These are phyloP conservation scores for Monosporascus sp. DNA, from an alignment of 2,329 filamentous ascomycete species.

Conservation along the genomic window DNA sequence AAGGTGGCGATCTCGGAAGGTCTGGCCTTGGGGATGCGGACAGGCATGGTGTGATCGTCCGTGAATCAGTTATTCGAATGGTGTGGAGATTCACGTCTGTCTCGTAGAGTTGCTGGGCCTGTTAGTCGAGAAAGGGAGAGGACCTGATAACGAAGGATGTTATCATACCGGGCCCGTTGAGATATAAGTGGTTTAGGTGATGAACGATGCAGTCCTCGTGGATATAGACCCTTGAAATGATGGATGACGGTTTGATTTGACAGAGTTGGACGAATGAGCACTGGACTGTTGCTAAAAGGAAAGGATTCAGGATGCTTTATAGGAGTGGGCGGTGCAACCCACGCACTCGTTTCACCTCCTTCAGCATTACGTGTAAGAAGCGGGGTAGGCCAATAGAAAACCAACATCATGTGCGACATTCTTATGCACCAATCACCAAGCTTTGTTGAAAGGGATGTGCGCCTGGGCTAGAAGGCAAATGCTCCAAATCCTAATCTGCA, in stretches of 20 bases:
- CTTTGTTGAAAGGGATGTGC: slow-evolving; percentile 5
- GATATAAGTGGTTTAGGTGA: not conserved
- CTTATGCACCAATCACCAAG: slow-evolving; percentile 20
- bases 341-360: not conserved
- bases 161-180: not conserved
- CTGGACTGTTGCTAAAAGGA: not conserved
- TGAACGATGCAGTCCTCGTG: no score
- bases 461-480: slow-evolving; percentile 7
- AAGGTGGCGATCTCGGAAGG: slow-evolving; percentile 47
- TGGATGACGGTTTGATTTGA: not conserved
- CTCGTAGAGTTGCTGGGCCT: slow-evolving; percentile 1
- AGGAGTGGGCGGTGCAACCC: slow-evolving; percentile 5
- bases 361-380: slow-evolving; percentile 13
- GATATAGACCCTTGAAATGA: not conserved
- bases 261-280: slow-evolving; percentile 2
- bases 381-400: slow-evolving; percentile 26
- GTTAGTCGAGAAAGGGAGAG: slow-evolving; percentile 2
- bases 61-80: slow-evolving; percentile 10
- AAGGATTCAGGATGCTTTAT: slow-evolving; percentile 9
- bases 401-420: slow-evolving; percentile 14
- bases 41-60: slow-evolving; percentile 37
- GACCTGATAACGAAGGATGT: not conserved
- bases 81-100: slow-evolving; percentile 10
- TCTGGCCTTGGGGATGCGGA: slow-evolving; percentile 45
- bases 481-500: not conserved